phyloP scores from a whole-genome alignment of 2,329 filamentous ascomycete species.

The Juglanconis oblonga region DNA sequence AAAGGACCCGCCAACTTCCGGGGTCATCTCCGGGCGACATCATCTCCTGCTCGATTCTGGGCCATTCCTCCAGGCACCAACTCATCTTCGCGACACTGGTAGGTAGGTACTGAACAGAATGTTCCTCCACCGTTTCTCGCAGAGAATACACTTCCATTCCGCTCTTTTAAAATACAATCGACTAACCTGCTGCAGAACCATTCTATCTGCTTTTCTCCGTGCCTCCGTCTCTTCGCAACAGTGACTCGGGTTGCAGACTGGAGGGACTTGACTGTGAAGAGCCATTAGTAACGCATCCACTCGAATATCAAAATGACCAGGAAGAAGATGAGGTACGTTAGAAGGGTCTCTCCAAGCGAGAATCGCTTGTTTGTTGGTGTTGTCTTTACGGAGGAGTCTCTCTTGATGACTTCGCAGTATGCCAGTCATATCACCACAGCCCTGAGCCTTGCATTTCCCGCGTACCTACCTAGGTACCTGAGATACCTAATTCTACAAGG shows the following conservation, averaged over 20 bases:
- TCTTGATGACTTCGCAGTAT: not conserved
- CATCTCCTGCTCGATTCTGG: not conserved
- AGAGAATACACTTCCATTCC: not conserved
- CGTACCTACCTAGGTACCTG: not conserved
- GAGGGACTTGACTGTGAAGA: not conserved
- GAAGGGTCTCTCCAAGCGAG: not conserved
- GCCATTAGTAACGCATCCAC: not conserved
- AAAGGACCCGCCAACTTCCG: not conserved
- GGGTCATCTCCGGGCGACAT: not conserved
- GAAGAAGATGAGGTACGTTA: constrained; percentile 10
- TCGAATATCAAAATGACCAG: not conserved
- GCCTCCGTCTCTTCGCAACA: not conserved
- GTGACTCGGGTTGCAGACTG: not conserved
- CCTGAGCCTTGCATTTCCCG: not conserved
- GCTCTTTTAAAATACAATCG: not conserved
- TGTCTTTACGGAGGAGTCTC: not conserved
- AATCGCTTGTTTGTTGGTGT: not conserved
- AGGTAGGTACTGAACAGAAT: not conserved
- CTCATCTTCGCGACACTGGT: not conserved
- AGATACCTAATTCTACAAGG: too few relatives aligned
- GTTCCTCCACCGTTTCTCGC: not conserved
- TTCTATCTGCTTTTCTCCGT: not conserved
- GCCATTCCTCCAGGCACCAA: not conserved
- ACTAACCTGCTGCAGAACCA: not conserved
- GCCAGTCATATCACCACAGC: not conserved